phyloP scores from a whole-genome alignment of 2,329 filamentous ascomycete species.

The Chaetothyriales sp. region DNA sequence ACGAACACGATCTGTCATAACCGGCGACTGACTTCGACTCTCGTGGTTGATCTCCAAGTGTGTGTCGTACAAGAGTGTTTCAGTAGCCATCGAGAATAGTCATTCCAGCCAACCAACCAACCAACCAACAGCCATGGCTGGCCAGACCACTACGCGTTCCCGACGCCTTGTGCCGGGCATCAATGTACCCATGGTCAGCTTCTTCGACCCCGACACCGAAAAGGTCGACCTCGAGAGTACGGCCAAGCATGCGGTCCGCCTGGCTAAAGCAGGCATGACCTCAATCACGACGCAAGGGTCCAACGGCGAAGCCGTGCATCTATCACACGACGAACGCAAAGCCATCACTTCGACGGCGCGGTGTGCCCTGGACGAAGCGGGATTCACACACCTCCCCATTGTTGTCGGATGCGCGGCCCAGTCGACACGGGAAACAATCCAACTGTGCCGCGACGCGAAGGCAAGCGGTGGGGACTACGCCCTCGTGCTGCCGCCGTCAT shows the following conservation, averaged over 20 bases:
- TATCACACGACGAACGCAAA: constrained; percentile 56
- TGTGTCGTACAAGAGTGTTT: neutral
- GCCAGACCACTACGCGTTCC: neutral
- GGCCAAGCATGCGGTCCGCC: constrained; percentile 47
- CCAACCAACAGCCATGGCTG: neutral
- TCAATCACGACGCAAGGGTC: constrained; percentile 67
- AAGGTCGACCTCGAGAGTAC: constrained; percentile 53
- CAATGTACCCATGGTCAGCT: constrained; percentile 62
- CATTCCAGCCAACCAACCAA: neutral
- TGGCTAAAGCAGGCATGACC: constrained; percentile 58
- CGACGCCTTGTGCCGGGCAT: constrained; percentile 34
- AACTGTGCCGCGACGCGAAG: constrained; percentile 55
- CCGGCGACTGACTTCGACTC: neutral
- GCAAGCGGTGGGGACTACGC: constrained; percentile 60
- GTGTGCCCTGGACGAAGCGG: constrained; percentile 52
- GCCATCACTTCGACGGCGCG: constrained; percentile 57
- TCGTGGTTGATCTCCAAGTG: neutral
- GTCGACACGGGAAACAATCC: constrained; percentile 59
- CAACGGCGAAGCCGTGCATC: constrained; percentile 71
- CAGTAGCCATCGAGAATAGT: no score
- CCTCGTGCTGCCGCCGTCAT: constrained; percentile 61
- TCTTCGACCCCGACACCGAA: constrained; percentile 52
- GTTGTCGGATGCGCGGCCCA: constrained; percentile 65
- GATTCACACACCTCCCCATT: constrained; percentile 50
- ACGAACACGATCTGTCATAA: neutral